These are phyloP conservation scores for Wickerhamomyces mucosus DNA, from an alignment of 805 yeast species.

Conservation along the genomic window DNA sequence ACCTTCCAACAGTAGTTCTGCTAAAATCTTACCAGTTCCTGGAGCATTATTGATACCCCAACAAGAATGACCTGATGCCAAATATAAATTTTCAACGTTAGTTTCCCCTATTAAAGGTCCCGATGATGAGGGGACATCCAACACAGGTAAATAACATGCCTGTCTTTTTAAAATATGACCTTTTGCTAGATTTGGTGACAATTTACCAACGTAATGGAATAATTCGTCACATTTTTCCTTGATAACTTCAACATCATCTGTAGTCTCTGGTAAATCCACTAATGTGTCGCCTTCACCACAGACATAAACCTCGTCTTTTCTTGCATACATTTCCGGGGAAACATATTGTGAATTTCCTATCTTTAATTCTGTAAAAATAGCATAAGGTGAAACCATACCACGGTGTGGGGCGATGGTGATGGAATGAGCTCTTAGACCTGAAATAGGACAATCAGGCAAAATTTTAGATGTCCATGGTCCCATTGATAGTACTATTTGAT, in stretches of 20 bases:
- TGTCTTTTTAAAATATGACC: slow-evolving; percentile 78
- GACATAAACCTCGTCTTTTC: slow-evolving; percentile 91
- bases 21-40: slow-evolving; percentile 88
- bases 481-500: slow-evolving; percentile 73
- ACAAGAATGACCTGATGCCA: slow-evolving; percentile 94
- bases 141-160: slow-evolving; percentile 92
- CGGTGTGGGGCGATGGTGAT: slow-evolving; percentile 79
- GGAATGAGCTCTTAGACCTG: slow-evolving; percentile 91
- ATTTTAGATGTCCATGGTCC: slow-evolving; percentile 97
- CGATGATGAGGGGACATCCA: slow-evolving; percentile 83
- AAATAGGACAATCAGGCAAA: slow-evolving; percentile 87
- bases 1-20: slow-evolving; percentile 83
- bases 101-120: slow-evolving; percentile 96
- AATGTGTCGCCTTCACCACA: slow-evolving; percentile 96
- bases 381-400: slow-evolving; percentile 80
- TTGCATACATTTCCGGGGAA: slow-evolving; percentile 90
- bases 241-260: slow-evolving; percentile 87
- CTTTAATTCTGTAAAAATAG: slow-evolving; percentile 85
- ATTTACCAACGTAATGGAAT: slow-evolving; percentile 68
- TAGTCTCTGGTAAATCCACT: slow-evolving; percentile 86
- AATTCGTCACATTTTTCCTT: slow-evolving; percentile 82
- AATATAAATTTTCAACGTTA: slow-evolving; percentile 63
- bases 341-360: slow-evolving; percentile 60
- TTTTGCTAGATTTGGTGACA: slow-evolving; percentile 56
- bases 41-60: slow-evolving; percentile 99